Percentiles rank a stretch among this genome's conserved stretches.
Evolutionary conservation across 352 stramenopile genomes (phyloP).

Genomic region (Pythium scleroteichum): DNA sequence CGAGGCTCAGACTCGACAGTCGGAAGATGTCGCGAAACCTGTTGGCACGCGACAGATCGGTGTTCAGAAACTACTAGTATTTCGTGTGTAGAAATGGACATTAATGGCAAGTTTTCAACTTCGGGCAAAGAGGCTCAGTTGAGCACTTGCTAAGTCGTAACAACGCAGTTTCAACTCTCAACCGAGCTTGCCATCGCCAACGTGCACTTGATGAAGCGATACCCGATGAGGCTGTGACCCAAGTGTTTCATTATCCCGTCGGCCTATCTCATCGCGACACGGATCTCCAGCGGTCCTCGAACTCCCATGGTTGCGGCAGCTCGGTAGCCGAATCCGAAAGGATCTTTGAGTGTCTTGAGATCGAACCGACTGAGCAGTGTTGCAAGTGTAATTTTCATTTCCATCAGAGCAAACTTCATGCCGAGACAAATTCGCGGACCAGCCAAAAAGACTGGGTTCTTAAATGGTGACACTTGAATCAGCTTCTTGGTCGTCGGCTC

Average conservation of each 20-base stretch:
- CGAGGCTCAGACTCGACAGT: no score
- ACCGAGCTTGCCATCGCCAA: no score
- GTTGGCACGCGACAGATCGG: no score
- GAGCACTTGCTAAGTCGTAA: no score
- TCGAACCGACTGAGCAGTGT: slow-evolving; percentile 46
- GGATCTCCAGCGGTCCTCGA: slow-evolving; percentile 26
- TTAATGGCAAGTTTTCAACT: no score
- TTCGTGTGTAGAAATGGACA: no score
- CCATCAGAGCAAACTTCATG: slow-evolving; percentile 52
- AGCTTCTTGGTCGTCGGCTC: slow-evolving; percentile 40
- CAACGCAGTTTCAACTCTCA: no score
- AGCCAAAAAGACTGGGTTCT: slow-evolving; percentile 56
- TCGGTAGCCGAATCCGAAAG: slow-evolving; percentile 41
- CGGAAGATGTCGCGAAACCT: no score
- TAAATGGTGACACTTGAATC: slow-evolving; percentile 40
- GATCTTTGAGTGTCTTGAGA: slow-evolving; percentile 41
- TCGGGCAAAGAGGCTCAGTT: no score
- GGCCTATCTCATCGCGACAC: not conserved
- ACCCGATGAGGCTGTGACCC: not conserved
- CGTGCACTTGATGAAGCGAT: no score
- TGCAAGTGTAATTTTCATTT: slow-evolving; percentile 53
- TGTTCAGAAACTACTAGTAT: no score
- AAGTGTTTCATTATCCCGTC: not conserved
- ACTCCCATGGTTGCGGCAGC: slow-evolving; percentile 45
- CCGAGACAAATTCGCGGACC: slow-evolving; percentile 61